Evolutionary conservation across 805 yeast genomes (phyloP).

Genomic region (Ascoidea tarda): DNA sequence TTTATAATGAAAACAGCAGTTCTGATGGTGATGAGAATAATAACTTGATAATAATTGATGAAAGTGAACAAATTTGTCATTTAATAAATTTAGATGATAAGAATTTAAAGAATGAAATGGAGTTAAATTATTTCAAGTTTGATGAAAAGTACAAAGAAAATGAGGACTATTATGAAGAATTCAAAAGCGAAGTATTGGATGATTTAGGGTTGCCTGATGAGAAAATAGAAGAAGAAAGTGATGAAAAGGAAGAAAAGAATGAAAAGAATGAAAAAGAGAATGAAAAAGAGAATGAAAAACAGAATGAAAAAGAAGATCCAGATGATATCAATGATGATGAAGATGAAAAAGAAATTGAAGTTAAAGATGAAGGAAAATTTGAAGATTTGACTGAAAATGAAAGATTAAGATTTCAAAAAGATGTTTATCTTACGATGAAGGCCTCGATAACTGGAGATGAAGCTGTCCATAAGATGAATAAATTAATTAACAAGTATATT

Average conservation of each 20-base stretch:
- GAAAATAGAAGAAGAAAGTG: constrained; percentile 10
- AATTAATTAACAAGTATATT: constrained; percentile 16
- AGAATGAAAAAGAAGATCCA: constrained; percentile 7
- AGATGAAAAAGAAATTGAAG: constrained; percentile 11
- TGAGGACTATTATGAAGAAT: constrained; percentile 31
- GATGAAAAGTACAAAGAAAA: constrained; percentile 36
- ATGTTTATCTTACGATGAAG: constrained; percentile 70
- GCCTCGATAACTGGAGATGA: constrained; percentile 88
- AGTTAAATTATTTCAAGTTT: constrained; percentile 33
- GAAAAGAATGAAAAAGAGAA: constrained; percentile 19
- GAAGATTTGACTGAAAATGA: constrained; percentile 60
- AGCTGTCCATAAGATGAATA: constrained; percentile 74
- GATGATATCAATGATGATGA: constrained; percentile 11
- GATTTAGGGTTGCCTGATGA: constrained; percentile 14
- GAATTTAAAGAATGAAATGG: constrained; percentile 26
- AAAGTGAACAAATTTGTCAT: constrained; percentile 46
- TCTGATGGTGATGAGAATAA: constrained; percentile 7
- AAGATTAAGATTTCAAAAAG: constrained; percentile 52
- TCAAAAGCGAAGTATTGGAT: constrained; percentile 32
- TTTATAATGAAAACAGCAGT: too few species aligned
- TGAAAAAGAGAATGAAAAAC: constrained; percentile 5
- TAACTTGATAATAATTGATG: constrained; percentile 48
- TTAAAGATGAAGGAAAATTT: constrained; percentile 16
- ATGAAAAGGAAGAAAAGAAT: constrained; percentile 23
- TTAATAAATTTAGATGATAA: constrained; percentile 38